Conservation (phyloP, 1,284 basidiomycete genomes). For the Coniferiporia weirii region DNA sequence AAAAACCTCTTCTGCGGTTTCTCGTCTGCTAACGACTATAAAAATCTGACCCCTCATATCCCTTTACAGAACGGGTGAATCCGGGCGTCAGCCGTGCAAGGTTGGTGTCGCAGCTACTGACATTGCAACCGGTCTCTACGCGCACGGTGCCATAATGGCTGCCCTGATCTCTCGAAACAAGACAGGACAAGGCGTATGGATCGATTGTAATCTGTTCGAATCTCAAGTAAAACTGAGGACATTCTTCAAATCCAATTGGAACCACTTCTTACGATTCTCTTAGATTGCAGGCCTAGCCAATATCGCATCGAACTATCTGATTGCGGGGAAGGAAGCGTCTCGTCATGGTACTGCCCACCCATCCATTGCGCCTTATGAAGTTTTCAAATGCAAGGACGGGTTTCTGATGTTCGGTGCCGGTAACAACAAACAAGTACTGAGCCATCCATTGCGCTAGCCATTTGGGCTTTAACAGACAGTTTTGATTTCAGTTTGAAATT, state of each 20-base stretch:
- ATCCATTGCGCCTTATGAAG: slow-evolving; percentile 89
- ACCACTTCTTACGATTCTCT: not conserved
- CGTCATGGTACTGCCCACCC: slow-evolving; percentile 90
- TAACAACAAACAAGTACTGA: slow-evolving; percentile 78
- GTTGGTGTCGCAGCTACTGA: slow-evolving; percentile 91
- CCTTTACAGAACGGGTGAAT: slow-evolving; percentile 77
- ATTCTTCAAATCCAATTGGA: slow-evolving; percentile 7
- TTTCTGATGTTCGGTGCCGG: slow-evolving; percentile 93
- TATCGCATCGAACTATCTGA: slow-evolving; percentile 91
- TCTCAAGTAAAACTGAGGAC: slow-evolving; percentile 53
- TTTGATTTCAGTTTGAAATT: slow-evolving; percentile 53
- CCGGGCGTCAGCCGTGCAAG: slow-evolving; percentile 83
- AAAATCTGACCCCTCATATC: not conserved
- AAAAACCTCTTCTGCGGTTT: slow-evolving; percentile 2
- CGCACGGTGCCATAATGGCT: slow-evolving; percentile 91
- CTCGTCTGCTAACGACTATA: not conserved
- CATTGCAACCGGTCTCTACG: slow-evolving; percentile 89
- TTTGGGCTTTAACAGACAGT: not conserved
- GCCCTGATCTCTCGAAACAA: slow-evolving; percentile 76
- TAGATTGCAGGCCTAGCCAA: slow-evolving; percentile 90
- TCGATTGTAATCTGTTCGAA: slow-evolving; percentile 88
- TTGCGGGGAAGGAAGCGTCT: slow-evolving; percentile 81
- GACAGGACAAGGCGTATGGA: slow-evolving; percentile 86
- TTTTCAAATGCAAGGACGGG: slow-evolving; percentile 85
- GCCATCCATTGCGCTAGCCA: not conserved